Base-by-base conservation (phyloP, 495 filamentous ascomycete genomes). In the Cercophora scortea region DNA sequence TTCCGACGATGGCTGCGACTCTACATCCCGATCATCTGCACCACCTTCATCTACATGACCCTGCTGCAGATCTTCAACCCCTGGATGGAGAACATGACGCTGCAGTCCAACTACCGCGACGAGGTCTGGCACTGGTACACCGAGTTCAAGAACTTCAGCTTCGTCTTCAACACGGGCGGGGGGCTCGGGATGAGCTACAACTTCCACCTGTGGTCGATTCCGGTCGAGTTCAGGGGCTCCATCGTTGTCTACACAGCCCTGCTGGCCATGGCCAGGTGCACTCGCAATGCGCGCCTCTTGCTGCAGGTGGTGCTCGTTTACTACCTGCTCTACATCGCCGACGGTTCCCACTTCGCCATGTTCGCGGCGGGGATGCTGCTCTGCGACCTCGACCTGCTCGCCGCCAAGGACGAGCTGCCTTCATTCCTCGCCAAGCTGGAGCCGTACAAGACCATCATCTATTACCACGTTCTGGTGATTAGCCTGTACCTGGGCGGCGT, bases 121-220 rank as follows among this genome's bases (percentile, higher is more conserved):
- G 77, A 80, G 60, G 16, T 79, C 2, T 75, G 66, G 70, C 67
- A 66, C 13, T 81, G 77, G 75, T 81, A 81, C 56, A 42, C 51
- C 33, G 76, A 83, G 54, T 64, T 81, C 61, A 83, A 81, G 61
- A 77, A 78, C 61, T 83, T 80, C 65, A 79, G 65, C 64, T 83
- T 80, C 63, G 52, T 80, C 42, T 81, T 76, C 55, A 66, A 74
- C 49, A 49, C n/a, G 39, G 56, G 57, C 38, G 71, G 67, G 12
- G 70, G 70, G 8, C 61, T 60, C 34, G 68, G 59, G 62, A 41
- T 69, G 32, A 63, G 55, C 44, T 69, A 67, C 61, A 70, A 72
- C 55, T 62, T 61, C 49, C 71, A 73, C 51, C 60, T 71, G 12
- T 73, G 69, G 71, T 71, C 68, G 15, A 72, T 73, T 45, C 69